Percentiles rank a stretch among this genome's conserved stretches.
phyloP scores from a whole-genome alignment of 805 yeast species.

The Kurtzmaniella fragi region DNA sequence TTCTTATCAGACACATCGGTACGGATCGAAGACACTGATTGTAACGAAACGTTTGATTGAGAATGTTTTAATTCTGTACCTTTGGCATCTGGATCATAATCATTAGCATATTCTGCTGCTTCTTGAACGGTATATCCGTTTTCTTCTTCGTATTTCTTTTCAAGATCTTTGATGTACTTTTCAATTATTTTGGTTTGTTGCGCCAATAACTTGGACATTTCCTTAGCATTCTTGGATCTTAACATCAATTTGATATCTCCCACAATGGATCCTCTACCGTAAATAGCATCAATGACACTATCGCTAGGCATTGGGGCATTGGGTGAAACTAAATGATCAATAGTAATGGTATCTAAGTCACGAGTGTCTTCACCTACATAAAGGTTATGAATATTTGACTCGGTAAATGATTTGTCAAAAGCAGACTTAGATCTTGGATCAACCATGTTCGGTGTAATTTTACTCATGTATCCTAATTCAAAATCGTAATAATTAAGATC shows the following conservation, averaged over 20 bases:
- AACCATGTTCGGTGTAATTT: conserved; percentile 9
- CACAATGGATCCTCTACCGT: conserved; percentile 56
- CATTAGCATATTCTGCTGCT: background rate
- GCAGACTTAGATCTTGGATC: conserved; percentile 33
- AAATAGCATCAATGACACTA: conserved; percentile 51
- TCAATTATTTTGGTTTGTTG: conserved; percentile 24
- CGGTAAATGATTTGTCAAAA: conserved; percentile 22
- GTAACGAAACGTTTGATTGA: conserved; percentile 8
- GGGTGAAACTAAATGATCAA: conserved; percentile 55
- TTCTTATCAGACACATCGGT: conserved; percentile 9
- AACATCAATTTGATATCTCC: conserved; percentile 62
- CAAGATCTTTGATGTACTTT: conserved; percentile 18
- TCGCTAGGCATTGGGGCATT: conserved; percentile 53
- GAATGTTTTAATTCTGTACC: conserved; percentile 4
- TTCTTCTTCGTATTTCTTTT: conserved; percentile 9
- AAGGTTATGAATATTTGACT: conserved; percentile 2
- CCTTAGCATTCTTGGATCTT: conserved; percentile 49
- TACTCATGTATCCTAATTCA: conserved; percentile 27
- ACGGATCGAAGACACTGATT: conserved; percentile 9
- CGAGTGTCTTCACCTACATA: conserved; percentile 15
- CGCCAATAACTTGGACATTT: conserved; percentile 40
- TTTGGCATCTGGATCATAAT: background rate
- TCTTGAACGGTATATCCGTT: background rate
- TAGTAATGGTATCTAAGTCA: conserved; percentile 28
- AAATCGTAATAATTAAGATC: conserved; percentile 15